Evolutionary conservation across 1,284 basidiomycete genomes (phyloP).

Genomic region (Cutaneotrichosporon cutaneum): DNA sequence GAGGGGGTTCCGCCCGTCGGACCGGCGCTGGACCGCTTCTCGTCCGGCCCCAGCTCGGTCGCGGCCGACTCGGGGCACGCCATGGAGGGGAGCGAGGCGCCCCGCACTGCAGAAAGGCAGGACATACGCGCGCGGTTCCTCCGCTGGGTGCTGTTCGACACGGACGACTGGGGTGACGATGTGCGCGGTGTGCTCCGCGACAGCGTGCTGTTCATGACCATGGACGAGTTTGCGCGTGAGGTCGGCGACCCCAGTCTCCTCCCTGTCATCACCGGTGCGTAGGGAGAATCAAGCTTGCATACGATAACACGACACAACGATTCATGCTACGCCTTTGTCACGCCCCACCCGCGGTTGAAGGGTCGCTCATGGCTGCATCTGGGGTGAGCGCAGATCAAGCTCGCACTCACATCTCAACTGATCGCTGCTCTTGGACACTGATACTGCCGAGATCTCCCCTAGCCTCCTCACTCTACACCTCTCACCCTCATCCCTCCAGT

Average conservation of each 20-base stretch:
- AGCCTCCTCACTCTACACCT: too few species aligned
- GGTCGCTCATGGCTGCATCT: too few species aligned
- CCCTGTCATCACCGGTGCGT: neutral
- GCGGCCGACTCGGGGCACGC: neutral
- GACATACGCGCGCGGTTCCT: neutral
- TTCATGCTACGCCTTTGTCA: neutral
- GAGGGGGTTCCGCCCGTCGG: neutral
- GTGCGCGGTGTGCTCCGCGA: neutral
- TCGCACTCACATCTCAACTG: too few species aligned
- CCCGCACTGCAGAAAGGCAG: neutral
- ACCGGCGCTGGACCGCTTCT: too few species aligned
- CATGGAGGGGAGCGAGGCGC: neutral
- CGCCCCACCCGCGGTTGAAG: too few species aligned
- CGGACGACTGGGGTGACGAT: constrained; percentile 1
- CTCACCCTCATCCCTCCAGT: neutral
- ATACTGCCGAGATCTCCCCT: neutral
- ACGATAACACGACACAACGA: neutral
- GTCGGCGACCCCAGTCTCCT: neutral
- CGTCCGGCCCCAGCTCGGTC: too few species aligned
- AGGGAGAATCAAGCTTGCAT: neutral
- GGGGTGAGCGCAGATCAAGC: too few species aligned
- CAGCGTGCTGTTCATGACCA: neutral
- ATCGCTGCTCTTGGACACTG: neutral
- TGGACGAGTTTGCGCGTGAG: neutral
- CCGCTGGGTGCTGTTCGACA: constrained; percentile 1